Evolutionary conservation across 2,329 filamentous ascomycete genomes (phyloP).

Genomic region (Aspergillus nomiae): DNA sequence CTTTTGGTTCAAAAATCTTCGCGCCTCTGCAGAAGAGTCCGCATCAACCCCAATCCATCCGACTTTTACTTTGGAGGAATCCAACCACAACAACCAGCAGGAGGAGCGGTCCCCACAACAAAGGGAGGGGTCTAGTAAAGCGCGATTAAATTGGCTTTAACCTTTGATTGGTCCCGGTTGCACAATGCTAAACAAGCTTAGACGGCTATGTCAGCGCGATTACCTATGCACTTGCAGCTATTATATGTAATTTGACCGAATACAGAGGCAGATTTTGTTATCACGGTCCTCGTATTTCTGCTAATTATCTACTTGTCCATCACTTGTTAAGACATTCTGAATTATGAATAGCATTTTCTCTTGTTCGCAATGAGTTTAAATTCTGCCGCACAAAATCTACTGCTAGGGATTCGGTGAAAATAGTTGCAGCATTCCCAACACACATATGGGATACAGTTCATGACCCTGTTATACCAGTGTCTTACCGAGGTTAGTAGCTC

Average conservation of each 20-base stretch:
- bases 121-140: conserved; percentile 5
- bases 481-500: conserved; percentile 48
- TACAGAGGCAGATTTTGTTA: background rate
- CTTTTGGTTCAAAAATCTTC: conserved; percentile 61
- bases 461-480: background rate
- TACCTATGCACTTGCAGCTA: background rate
- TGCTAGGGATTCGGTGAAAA: background rate
- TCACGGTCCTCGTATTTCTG: background rate
- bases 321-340: background rate
- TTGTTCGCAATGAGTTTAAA: background rate
- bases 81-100: background rate
- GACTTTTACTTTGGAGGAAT: background rate
- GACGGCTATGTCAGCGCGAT: background rate
- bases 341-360: background rate
- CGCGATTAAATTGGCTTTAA: conserved; percentile 23
- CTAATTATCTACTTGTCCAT: background rate
- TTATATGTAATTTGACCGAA: background rate
- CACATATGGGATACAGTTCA: background rate
- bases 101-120: conserved; percentile 1
- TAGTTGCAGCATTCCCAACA: background rate
- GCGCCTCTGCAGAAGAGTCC: conserved; percentile 22
- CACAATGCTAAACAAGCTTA: background rate
- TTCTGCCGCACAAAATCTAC: background rate
- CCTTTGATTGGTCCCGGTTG: background rate
- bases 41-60: conserved; percentile 7